A percentile compares a stretch with the other conserved stretches of the same genome.
Evolutionary conservation across 768 basidiomycete genomes (phyloP).

Genomic region (Leccinum uliginosum): DNA sequence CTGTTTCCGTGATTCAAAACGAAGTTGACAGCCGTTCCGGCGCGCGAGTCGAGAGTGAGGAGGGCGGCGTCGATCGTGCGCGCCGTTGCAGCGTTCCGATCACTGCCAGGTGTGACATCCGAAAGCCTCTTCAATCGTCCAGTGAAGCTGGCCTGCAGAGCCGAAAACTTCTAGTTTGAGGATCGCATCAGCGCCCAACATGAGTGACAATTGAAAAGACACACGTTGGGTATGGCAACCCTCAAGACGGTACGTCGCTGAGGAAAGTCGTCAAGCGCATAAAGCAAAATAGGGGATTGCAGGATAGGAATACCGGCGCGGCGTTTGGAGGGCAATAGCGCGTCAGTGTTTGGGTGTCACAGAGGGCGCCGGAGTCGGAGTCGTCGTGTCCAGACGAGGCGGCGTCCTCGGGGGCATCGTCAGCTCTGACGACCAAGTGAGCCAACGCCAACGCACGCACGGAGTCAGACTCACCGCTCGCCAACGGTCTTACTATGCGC

Average conservation of each 20-base stretch:
- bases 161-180: constrained; percentile 72
- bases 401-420: constrained; percentile 62
- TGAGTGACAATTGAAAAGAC: too few relatives aligned
- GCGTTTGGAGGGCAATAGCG: constrained; percentile 55
- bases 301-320: constrained; percentile 79
- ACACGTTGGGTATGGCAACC: constrained; percentile 78
- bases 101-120: constrained; percentile 59
- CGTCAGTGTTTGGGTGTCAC: constrained; percentile 24
- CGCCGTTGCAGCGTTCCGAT: too few relatives aligned
- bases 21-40: too few relatives aligned
- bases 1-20: too few relatives aligned
- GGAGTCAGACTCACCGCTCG: constrained; percentile 15
- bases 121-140: constrained; percentile 79
- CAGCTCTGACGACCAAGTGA: constrained; percentile 33
- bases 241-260: constrained; percentile 77
- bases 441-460: not conserved
- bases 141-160: constrained; percentile 57
- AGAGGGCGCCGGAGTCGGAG: not conserved
- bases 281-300: too few relatives aligned
- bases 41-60: too few relatives aligned
- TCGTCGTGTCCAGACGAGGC: constrained; percentile 31
- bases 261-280: too few relatives aligned
- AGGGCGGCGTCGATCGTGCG: too few relatives aligned
- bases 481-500: constrained; percentile 21
- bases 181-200: not conserved